Base-by-base conservation (phyloP, 352 stramenopile genomes). In the Phytophthora quininea region DNA sequence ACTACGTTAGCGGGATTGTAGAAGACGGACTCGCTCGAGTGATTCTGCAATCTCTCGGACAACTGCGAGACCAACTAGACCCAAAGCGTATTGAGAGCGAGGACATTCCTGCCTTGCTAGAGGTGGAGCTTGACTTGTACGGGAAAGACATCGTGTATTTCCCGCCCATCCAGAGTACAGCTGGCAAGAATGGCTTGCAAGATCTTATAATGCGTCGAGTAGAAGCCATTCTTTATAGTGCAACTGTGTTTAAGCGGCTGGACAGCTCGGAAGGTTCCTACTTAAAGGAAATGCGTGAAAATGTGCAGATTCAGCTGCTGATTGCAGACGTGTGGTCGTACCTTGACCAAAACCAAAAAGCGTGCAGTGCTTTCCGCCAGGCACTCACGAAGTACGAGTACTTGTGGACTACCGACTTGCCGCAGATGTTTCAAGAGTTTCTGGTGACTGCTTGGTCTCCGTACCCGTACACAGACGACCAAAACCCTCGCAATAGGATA, bases 311-410 rank as follows among this genome's bases (percentile, higher is more conserved):
- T 1, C 79, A 88, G 56, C 67, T 87, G 19, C 74, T 91, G 7
- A 63, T 97, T 27, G 87, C 86, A 0, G 81, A 94, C 35, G 89
- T 98, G 37, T 90, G 89, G 54, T 76, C 76, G 29, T 93, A 92
- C 48, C 70, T 98, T 0, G 81, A 96, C 48, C 67, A 82, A 7
- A 97, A 95, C 38, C 89, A 97, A 52, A 70, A 70, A 6, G 76
- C 80, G 5, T 90, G 83, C 14, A 60, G 73, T 3, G 75, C 84
- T 2, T 94, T 86, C 47, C 82, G 87, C 19, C 45, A 71, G 6
- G 82, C 93, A 19, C 79, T 97, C n/a, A 82, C 74, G 9, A 96
- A 96, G 61, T 98, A 97, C 64, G 89, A 97, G 50, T 98, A 98
- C 69, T 62, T 98, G 9, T 98, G 92, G 92, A 95, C 81, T 10